Evolutionary conservation across 1,284 basidiomycete species (phyloP), one percentile per base, ranked within the genome.

Genomic region (Earliella scabrosa): DNA sequence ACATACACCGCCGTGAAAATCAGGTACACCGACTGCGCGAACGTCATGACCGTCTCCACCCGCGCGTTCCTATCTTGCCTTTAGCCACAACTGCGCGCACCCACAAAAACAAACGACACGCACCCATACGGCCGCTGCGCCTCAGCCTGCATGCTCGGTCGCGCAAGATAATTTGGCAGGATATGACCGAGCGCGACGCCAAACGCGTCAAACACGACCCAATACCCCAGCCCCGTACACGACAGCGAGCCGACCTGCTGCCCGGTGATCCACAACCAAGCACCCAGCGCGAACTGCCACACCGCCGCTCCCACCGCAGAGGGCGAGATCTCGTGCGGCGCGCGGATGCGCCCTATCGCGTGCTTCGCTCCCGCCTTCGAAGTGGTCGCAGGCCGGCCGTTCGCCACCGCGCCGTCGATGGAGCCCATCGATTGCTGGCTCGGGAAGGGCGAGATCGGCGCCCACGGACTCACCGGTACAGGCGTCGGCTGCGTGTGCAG

Each of bases 191-290:
- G 66, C 5, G 78, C 84, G 4, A 95, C 81, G 0, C 93, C 93
- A 62, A 94, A 79, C 2, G 94, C 85, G 70, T 99, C 97, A 68
- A 98, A 99, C 1, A 98, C 95, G 27, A 97, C 86, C 81, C 97
- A 91, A 70, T 98, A 99, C 0, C 97, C 97, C 14, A 98, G 73
- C 0, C 94, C 97, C 0, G 95, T 96, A 53, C 92, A 87, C 2
- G 91, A 82, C 24, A 98, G 76, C 46, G 93, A 95, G 16, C 96
- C 96, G 26, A 85, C 83, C 58, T 91, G 87, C 71, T 98, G 97
- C 1, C 95, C 96, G n/a, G 82, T 80, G 2, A 97, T 87, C 97
- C 97, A 99, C 10, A 98, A 61, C 65, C 79, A 82, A 2, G 84
- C 85, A 0, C 89, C 90, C 1, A 91, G 73, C 2, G 79, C 58